A percentile compares a stretch with the other conserved stretches of the same genome.
Conservation (phyloP, 2,329 filamentous ascomycete genomes). For the Aspergillus candidus region DNA sequence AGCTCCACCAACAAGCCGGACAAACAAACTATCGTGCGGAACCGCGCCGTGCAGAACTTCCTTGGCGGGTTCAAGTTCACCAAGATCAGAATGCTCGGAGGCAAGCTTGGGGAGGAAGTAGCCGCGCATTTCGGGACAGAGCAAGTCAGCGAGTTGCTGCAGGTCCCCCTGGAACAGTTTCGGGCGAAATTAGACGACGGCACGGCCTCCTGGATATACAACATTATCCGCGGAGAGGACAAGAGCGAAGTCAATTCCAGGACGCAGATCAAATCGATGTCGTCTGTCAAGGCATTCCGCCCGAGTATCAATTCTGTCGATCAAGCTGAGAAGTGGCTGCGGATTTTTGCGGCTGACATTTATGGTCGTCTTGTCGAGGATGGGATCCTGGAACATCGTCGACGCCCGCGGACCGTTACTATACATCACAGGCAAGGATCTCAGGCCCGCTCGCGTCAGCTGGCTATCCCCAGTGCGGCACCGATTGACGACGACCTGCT, state of each 20-base stretch:
- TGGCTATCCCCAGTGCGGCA: conserved; percentile 70
- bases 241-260: conserved; percentile 80
- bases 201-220: conserved; percentile 78
- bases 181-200: conserved; percentile 75
- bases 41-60: conserved; percentile 73
- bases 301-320: conserved; percentile 73
- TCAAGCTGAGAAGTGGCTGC: conserved; percentile 76
- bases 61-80: conserved; percentile 83
- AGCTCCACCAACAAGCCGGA: conserved; percentile 91
- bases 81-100: conserved; percentile 90
- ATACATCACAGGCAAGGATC: conserved; percentile 71
- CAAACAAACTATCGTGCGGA: conserved; percentile 86
- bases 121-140: conserved; percentile 77
- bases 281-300: conserved; percentile 91
- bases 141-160: conserved; percentile 66
- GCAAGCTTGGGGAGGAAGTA: conserved; percentile 85
- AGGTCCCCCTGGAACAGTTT: conserved; percentile 66
- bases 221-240: conserved; percentile 79
- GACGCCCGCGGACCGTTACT: conserved; percentile 78
- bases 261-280: conserved; percentile 94
- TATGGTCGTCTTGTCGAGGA: conserved; percentile 85
- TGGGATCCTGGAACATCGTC: conserved; percentile 78
- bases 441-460: conserved; percentile 68
- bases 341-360: conserved; percentile 88
- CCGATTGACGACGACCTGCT: conserved; percentile 65